Percentiles rank a stretch among this genome's conserved stretches.
Evolutionary conservation across 2,329 filamentous ascomycete species (phyloP).

Genomic region (Cladophialophora carrionii): DNA sequence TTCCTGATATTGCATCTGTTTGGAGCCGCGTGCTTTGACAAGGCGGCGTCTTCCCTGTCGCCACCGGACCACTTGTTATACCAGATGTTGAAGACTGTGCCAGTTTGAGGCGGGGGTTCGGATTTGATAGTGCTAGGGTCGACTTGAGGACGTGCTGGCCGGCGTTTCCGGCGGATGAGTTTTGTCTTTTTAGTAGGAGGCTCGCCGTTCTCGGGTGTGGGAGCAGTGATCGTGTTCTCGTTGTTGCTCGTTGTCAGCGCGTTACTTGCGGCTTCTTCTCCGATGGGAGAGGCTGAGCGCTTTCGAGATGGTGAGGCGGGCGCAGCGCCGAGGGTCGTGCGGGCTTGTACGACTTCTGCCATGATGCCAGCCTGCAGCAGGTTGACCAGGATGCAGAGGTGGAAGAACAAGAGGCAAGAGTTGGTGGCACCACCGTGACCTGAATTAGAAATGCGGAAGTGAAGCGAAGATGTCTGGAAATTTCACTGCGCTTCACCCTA

Average conservation of each 20-base stretch:
- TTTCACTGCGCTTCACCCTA: neutral
- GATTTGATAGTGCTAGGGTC: constrained; percentile 81
- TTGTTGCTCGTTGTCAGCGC: constrained; percentile 33
- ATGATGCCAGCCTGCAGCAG: constrained; percentile 11
- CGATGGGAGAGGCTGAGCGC: constrained; percentile 35
- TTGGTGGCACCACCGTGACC: neutral
- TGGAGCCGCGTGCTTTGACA: constrained; percentile 78
- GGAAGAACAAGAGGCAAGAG: neutral
- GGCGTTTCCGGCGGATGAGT: constrained; percentile 87
- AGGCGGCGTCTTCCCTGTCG: constrained; percentile 88
- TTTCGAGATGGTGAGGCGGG: constrained; percentile 35
- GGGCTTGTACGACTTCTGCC: constrained; percentile 36
- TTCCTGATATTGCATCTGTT: constrained; percentile 83
- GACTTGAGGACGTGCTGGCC: constrained; percentile 87
- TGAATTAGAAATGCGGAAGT: constrained; percentile 22
- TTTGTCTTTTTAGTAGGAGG: constrained; percentile 68
- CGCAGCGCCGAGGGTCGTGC: constrained; percentile 23
- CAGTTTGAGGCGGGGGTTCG: constrained; percentile 80
- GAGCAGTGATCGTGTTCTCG: constrained; percentile 23
- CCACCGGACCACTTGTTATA: constrained; percentile 98
- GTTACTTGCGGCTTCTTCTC: constrained; percentile 18
- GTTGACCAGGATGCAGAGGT: neutral
- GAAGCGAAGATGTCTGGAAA: constrained; percentile 7
- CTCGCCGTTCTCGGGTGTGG: constrained; percentile 22
- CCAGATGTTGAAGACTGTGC: constrained; percentile 97